phyloP scores from a whole-genome alignment of 2,329 filamentous ascomycete genomes.

The Colletotrichum simmondsii region DNA sequence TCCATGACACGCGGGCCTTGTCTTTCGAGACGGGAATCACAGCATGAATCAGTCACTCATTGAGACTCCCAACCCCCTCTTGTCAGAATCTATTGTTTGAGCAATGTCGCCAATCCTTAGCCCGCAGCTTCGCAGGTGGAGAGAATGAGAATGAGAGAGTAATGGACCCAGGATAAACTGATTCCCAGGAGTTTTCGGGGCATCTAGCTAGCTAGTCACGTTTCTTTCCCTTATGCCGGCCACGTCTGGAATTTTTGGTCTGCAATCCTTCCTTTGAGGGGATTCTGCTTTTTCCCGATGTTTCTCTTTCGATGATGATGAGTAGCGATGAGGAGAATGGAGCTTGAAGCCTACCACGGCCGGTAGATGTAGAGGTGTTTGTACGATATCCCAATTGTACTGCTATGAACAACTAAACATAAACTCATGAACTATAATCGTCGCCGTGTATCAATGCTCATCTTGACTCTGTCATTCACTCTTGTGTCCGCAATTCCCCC shows the following conservation, averaged over 20 bases:
- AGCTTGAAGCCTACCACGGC: no score
- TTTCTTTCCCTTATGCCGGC: neutral
- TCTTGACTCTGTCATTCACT: no score
- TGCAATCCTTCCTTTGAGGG: neutral
- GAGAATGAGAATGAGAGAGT: neutral
- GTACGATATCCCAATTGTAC: constrained; percentile 2
- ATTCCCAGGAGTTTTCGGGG: neutral
- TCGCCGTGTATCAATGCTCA: no score
- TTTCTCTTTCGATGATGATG: neutral
- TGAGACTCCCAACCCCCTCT: neutral
- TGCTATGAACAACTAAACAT: neutral
- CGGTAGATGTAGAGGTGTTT: neutral
- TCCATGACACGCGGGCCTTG: neutral
- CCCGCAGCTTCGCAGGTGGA: neutral
- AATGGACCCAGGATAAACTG: neutral
- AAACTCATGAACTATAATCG: neutral
- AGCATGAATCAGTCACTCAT: neutral
- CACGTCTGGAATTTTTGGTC: neutral
- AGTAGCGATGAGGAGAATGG: no score
- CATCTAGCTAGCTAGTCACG: neutral
- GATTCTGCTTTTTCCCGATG: no score
- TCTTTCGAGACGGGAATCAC: neutral
- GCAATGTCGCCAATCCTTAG: neutral
- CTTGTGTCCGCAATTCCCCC: no score
- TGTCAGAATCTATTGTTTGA: neutral